A percentile compares a stretch with the other conserved stretches of the same genome.
phyloP scores from a whole-genome alignment of 75 land plant species.

The Ceratopteris richardii region DNA sequence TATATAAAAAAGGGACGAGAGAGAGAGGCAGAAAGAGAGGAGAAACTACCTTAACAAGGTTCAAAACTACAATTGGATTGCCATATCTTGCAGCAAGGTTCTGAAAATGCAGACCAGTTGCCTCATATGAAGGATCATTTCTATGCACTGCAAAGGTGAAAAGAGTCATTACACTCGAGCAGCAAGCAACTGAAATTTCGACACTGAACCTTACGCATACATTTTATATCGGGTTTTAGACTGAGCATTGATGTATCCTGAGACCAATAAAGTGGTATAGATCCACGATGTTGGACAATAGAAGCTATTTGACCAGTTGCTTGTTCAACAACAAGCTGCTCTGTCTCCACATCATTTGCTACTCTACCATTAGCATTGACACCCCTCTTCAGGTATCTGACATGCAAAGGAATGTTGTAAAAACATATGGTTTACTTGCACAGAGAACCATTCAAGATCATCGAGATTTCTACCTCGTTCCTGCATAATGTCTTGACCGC shows the following conservation, averaged over 20 bases:
- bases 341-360: constrained; percentile 90
- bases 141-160: constrained; percentile 53
- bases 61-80: constrained; percentile 81
- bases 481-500: constrained; percentile 87
- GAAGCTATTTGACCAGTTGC: constrained; percentile 52
- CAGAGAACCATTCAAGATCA: neutral
- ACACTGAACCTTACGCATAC: neutral
- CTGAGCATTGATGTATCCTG: constrained; percentile 55
- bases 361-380: constrained; percentile 78
- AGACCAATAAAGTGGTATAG: constrained; percentile 85
- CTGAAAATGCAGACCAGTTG: constrained; percentile 75
- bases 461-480: constrained; percentile 47
- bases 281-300: constrained; percentile 75
- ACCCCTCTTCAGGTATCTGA: constrained; percentile 70
- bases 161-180: neutral
- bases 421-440: too few relatives aligned
- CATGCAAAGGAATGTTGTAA: neutral
- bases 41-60: constrained; percentile 73
- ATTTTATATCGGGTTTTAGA: constrained; percentile 8
- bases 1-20: too few relatives aligned
- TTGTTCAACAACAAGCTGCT: constrained; percentile 69
- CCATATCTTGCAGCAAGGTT: constrained; percentile 85
- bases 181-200: neutral
- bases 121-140: constrained; percentile 59
- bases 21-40: too few relatives aligned